Evolutionary conservation across 163 green algal species (phyloP), one percentile per base, ranked within the genome.

Genomic region (Smithsoniella earleae): DNA sequence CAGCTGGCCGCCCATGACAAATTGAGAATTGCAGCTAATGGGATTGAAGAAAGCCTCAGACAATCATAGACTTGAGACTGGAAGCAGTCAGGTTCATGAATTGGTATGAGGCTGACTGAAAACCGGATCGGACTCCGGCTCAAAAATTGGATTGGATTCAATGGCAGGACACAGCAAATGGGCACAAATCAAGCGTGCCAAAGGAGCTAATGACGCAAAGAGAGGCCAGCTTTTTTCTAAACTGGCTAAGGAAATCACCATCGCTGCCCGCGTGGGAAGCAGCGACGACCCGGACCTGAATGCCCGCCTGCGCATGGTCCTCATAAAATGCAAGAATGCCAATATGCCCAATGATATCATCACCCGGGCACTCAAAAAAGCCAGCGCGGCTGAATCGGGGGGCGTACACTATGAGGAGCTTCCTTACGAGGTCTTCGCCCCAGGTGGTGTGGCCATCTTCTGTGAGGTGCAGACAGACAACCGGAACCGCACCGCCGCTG

Each of bases 271-370:
- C 25, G 37, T 66, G 54, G 54, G 54, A 25, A 27, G 54, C 20
- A 13, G 25, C 25, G n/a, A n/a, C n/a, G 54, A 66, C 16, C 13
- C 16, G 13, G 16, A 66, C 16, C 25, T 27, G 25, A 66, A 66
- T 34, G 25, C 20, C 25, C 54, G 54, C 20, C 54, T 66, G 16
- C 54, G 54, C 54, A 16, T 46, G 16, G 54, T 27, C 25, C 16
- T 66, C 16, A 10, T 55, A 16, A 34, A 66, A 25, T 25, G 25
- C 54, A 66, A 66, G 54, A 27, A 25, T 13, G 10, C 20, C 13
- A 55, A 25, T 13, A 66, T 66, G 54, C 54, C 54, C 54, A 66
- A 66, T 25, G 54, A 66, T 27, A 66, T 55, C 54, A 66, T 66
- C 54, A 13, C 33, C 25, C 54, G 54, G 16, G 54, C 54, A 13